Conservation (phyloP, 768 basidiomycete genomes). For the Tylopilus intermedius region DNA sequence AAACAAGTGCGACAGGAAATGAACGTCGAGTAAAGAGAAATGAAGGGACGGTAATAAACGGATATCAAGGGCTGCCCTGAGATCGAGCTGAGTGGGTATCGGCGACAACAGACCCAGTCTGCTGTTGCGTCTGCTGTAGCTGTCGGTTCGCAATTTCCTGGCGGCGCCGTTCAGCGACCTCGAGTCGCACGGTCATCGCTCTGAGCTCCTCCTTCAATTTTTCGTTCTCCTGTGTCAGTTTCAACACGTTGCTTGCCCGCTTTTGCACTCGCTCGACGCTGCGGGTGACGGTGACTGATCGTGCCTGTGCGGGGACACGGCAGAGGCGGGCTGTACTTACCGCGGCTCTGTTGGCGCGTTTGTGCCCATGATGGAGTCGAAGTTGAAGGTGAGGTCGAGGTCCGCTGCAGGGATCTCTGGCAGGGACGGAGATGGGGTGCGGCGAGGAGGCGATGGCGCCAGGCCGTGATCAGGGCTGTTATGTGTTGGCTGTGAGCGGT, state of each 20-base stretch:
- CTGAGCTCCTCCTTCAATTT: constrained; percentile 71
- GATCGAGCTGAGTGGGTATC: constrained; percentile 15
- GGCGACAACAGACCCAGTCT: constrained; percentile 4
- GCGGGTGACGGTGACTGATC: constrained; percentile 28
- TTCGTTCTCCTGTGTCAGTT: constrained; percentile 74
- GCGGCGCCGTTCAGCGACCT: constrained; percentile 66
- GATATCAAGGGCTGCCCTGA: constrained; percentile 24
- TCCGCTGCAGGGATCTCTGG: constrained; percentile 52
- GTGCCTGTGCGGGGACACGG: constrained; percentile 23
- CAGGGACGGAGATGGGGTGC: constrained; percentile 32
- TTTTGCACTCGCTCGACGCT: constrained; percentile 47
- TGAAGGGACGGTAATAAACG: constrained; percentile 24
- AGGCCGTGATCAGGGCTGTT: constrained; percentile 21
- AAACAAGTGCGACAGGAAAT: constrained; percentile 13
- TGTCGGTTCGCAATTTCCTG: constrained; percentile 40
- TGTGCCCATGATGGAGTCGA: constrained; percentile 39
- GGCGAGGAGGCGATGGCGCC: constrained; percentile 17
- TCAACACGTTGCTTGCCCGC: constrained; percentile 72
- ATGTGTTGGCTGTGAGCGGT: constrained; percentile 20
- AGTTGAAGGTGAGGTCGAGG: constrained; percentile 41
- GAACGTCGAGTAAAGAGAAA: constrained; percentile 19
- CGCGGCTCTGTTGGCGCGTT: constrained; percentile 26
- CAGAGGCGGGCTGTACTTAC: constrained; percentile 40
- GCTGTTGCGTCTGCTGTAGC: constrained; percentile 14
- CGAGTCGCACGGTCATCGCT: constrained; percentile 69